A percentile compares a stretch with the other conserved stretches of the same genome.
phyloP scores from a whole-genome alignment of 805 yeast species.

The Saccharomycopsis lassenensis region DNA sequence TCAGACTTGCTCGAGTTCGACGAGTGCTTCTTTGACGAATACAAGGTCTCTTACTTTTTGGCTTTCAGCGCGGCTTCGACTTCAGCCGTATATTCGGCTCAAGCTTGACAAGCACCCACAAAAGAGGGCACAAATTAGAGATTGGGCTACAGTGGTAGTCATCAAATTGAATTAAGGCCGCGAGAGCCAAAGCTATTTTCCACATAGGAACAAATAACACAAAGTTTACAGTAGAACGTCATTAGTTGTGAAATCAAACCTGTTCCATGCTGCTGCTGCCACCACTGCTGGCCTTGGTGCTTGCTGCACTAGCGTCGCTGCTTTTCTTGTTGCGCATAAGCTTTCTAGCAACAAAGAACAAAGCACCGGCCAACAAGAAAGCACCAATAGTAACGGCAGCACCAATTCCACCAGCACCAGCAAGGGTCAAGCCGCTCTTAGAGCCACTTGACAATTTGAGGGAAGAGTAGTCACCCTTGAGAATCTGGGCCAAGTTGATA shows the following conservation, averaged over 20 bases:
- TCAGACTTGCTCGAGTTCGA: not conserved
- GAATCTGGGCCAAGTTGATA: slow-evolving; percentile 23
- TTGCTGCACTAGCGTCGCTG: slow-evolving; percentile 30
- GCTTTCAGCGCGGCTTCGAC: too few relatives aligned
- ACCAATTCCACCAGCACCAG: slow-evolving; percentile 42
- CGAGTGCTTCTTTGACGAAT: slow-evolving; percentile 3
- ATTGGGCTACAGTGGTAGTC: too few relatives aligned
- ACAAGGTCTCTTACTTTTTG: slow-evolving; percentile 4
- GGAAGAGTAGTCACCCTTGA: slow-evolving; percentile 23
- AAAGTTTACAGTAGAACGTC: too few relatives aligned
- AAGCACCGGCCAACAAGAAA: slow-evolving; percentile 26
- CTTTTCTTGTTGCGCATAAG: slow-evolving; percentile 2
- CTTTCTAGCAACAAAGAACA: slow-evolving; percentile 24
- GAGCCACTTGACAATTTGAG: slow-evolving; percentile 16
- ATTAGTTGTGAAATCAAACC: too few relatives aligned
- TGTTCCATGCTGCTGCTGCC: too few relatives aligned
- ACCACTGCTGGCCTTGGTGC: too few relatives aligned
- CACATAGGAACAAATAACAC: too few relatives aligned
- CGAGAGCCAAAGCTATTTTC: too few relatives aligned
- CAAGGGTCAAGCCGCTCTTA: slow-evolving; percentile 24
- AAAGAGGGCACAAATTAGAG: too few relatives aligned
- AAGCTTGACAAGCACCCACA: too few relatives aligned
- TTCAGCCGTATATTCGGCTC: too few relatives aligned
- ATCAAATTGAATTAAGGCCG: too few relatives aligned
- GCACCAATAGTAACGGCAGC: slow-evolving; percentile 37